Base-by-base conservation (phyloP, 768 basidiomycete species). In the Rhizopogon vesiculosus region DNA sequence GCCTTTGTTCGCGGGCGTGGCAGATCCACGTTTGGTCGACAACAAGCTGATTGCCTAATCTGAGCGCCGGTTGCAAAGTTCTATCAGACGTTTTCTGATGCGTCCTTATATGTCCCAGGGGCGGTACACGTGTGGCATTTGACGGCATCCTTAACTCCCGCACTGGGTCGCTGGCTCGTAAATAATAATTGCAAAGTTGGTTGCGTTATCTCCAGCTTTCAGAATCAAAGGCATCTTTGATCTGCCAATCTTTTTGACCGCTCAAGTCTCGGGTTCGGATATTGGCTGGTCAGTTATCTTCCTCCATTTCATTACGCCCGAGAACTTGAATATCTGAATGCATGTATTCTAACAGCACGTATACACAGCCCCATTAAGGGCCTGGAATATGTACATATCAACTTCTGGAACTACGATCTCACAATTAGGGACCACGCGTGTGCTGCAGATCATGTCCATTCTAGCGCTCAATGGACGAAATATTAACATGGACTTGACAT, bases 11-110 rank as follows among this genome's bases (percentile, higher is more conserved):
- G 15, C 8, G 31, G 3, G 16, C n/a, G 25, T 25, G 25, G 16
- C 12, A 19, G 6, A 33, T 16, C 53, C 60, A n/a, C 18, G 59
- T 69, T 61, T 65, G 56, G 69, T 1, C 49, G 8, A 18, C 33
- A 31, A 53, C 60, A 69, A 69, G 57, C 59, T 1, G 18, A 45
- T 22, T 61, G 39, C 69, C 48, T 41, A 61, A 59, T 58, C 60
- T 38, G 41, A 55, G 42, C 39, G 48, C 48, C 16, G 53, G 33
- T 31, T 29, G 9, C 42, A 53, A 46, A 42, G 49, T 54, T 54
- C 48, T 25, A 61, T 67, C 69, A 69, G 68, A 71, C 53, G 53
- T 53, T 68, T 69, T 68, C 60, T 38, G 60, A 62, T 71, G 59
- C 68, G 71, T 51, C 22, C 35, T 22, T 35, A 49, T 49, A 49